These are phyloP conservation scores for Ganoderma meredithae DNA, from an alignment of 1,284 basidiomycete genomes.

Conservation along the genomic window DNA sequence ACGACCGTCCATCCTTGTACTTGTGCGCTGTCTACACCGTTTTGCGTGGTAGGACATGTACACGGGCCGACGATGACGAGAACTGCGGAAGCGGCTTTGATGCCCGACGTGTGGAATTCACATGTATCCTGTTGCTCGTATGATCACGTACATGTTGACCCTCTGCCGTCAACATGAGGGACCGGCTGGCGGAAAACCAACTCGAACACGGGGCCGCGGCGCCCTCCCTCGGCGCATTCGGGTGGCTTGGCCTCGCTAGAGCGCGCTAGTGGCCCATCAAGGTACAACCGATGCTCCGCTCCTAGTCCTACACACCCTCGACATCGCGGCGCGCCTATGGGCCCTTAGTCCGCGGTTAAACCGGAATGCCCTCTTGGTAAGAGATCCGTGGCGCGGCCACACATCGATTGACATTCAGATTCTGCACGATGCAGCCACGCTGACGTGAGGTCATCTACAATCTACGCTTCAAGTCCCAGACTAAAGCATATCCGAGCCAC, in stretches of 20 bases:
- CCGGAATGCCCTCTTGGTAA: background rate
- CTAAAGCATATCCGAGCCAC: background rate
- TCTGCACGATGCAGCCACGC: background rate
- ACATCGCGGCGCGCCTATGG: background rate
- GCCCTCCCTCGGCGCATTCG: background rate
- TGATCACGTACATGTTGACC: background rate
- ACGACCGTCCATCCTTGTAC: background rate
- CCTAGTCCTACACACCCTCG: background rate
- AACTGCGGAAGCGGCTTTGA: background rate
- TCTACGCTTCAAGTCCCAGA: background rate
- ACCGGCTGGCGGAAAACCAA: background rate
- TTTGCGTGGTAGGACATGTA: background rate
- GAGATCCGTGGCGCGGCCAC: background rate
- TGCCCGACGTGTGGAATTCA: background rate
- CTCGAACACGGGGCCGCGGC: background rate
- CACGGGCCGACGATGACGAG: background rate
- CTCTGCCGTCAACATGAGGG: background rate
- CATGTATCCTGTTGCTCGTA: background rate
- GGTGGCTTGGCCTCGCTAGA: background rate
- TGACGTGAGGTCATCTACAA: background rate
- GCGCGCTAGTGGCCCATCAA: background rate
- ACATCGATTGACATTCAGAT: conserved; percentile 1
- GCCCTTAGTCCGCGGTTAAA: background rate
- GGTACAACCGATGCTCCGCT: background rate
- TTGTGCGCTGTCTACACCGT: background rate